Evolutionary conservation across 2,329 filamentous ascomycete species (phyloP), one percentile per base, ranked within the genome.

Genomic region (Proliferodiscus dingleyae): DNA sequence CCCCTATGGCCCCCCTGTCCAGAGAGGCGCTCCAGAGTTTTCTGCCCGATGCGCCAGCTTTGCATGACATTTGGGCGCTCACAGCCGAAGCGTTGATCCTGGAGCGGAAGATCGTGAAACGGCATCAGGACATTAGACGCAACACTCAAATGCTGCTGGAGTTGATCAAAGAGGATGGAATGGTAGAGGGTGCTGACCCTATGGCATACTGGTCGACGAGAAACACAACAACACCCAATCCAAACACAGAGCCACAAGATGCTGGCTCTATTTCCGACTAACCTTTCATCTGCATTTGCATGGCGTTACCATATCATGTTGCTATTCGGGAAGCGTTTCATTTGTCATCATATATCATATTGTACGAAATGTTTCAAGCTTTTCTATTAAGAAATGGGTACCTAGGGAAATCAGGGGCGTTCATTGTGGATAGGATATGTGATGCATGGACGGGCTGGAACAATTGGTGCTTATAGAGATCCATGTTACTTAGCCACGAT

Each of bases 11-110:
- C 0, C 68, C 73, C 2, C 63, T 82, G 7, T 61, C 68, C 11
- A 67, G 65, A 29, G 75, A 81, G 3, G 66, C 79, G 39, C 66
- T 77, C 2, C 70, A 70, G 37, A 56, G 68, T 2, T 51, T 84
- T 2, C 60, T 83, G 2, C 60, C 69, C 1, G 79, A 83, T 51
- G 66, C 83, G 10, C 80, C 78, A 1, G 66, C 70, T 5, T 58
- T 84, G 22, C 76, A 80, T 48, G 71, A 80, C 40, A 75, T 84
- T 29, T 84, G 80, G 80, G 63, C 74, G n/a, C 68, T 72, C 18
- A 82, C 80, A 0, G 80, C 80, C 15, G 80, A 84, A 57, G 75
- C 78, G 3, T 59, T 81, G 29, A 80, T 84, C 24, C 64, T 83
- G 4, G 71, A 81, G 40, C 69, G 79, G 26, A 71, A 70, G 24